Base-by-base conservation (phyloP, 768 basidiomycete species). In the Sporobolomyces roseus region DNA sequence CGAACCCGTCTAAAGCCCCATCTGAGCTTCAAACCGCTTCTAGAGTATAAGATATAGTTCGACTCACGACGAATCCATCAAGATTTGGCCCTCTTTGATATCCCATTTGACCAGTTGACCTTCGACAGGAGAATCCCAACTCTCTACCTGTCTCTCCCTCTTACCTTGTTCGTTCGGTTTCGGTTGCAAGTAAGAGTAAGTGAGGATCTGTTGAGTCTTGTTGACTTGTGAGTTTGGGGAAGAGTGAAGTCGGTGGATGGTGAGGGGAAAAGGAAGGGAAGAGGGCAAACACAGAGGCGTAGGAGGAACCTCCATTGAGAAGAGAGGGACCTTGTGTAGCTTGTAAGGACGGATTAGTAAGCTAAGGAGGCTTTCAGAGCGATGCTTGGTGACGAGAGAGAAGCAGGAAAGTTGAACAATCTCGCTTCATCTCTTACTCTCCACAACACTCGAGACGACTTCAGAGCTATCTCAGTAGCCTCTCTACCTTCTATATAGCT, bases 101-200 rank as follows among this genome's bases (percentile, higher is more conserved):
- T 86, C 83, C 93, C 93, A 97, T 21, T 79, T 77, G 48, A 85
- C 82, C 43, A 97, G 77, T 13, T 83, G 83, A 63, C 94, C 94
- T 73, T 92, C 89, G 27, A 96, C 82, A 36, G 89, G 83, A 61
- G 85, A 85, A 77, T 97, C 93, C 92, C 92, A 98, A 43, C 88
- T 89, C 66, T 91, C 90, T 77, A 90, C 90, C 68, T 89, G 84
- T 65, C 84, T 83, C 78, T 89, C 88, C 30, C 45, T 70, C 10
- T 63, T 63, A 41, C 72, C 72, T 43, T 71, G 63, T 21, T 63
- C 50, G 48, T 75, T 59, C 33, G 71, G 55, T 32, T 65, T 35
- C 27, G 14, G 16, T 41, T 56, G 33, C 16, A 63, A 0, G 60
- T 89, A 88, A 77, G 92, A 92, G 78, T 86, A 89, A 32, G 78